Base-by-base conservation (phyloP, 1,139 yeast species). In the Eremothecium sinecaudum region DNA sequence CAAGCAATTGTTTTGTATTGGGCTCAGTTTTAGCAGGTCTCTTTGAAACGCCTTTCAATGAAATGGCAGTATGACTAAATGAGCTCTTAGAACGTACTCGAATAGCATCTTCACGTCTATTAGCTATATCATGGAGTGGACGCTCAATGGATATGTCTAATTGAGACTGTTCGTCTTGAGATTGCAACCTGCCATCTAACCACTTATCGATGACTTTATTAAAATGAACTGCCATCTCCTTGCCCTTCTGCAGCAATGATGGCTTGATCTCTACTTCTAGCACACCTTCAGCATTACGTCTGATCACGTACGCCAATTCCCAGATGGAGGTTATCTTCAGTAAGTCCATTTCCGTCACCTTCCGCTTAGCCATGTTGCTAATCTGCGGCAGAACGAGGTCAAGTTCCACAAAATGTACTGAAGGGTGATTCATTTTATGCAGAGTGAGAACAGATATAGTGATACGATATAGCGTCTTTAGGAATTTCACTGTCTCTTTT, bases 401-500 rank as follows among this genome's bases (percentile, higher is more conserved):
- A n/a, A 53, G 34, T 14, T 43, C 48, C 6, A 34, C 31, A 15
- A 18, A 31, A 13, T 34, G 34, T 8, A 28, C 19, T 3, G 31
- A 28, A 4, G 53, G 47, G 2, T 48, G 41, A 5, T 40, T 31
- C 21, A 53, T 47, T 10, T 47, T 37, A 32, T 50, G 41, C 19
- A 55, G 36, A 3, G 58, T 50, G 10, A 55, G 20, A 13, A 53
- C 46, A 1, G 54, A 48, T 24, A 52, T 58, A 16, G 43, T 32
- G 3, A 43, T 40, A 5, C 42, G 37, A 32, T 53, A 55, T n/a
- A 55, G 30, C 17, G 42, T 39, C 29, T 48, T 50, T 33, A 41
- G 42, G 17, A 40, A 44, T 3, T 33, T 35, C 4, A 53, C 41
- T 12, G 34, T 31, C 16, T 43, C 42, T 10, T 34, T 28, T 30